Evolutionary conservation across 1,139 yeast genomes (phyloP).

Genomic region (Tardiomyces blankii): DNA sequence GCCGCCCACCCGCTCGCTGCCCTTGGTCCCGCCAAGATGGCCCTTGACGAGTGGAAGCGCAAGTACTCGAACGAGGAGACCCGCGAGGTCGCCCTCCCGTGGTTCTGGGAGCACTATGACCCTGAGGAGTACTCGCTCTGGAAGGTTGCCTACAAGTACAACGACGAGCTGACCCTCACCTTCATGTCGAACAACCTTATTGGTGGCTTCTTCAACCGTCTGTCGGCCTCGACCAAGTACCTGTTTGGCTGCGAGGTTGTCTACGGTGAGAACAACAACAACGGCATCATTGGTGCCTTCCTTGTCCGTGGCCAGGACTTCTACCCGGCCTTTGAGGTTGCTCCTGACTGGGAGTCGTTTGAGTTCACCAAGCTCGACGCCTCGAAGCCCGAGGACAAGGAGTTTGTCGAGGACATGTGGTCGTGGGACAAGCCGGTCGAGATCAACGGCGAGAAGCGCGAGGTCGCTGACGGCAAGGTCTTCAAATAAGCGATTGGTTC

Average conservation of each 20-base stretch:
- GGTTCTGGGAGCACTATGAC: slow-evolving; percentile 96
- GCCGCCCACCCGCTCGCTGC: slow-evolving; percentile 87
- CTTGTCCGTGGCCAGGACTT: slow-evolving; percentile 90
- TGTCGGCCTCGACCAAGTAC: slow-evolving; percentile 84
- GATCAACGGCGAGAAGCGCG: slow-evolving; percentile 53
- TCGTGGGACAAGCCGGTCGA: slow-evolving; percentile 76
- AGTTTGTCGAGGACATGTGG: slow-evolving; percentile 62
- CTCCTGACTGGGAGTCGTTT: slow-evolving; percentile 98
- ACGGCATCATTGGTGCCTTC: slow-evolving; percentile 94
- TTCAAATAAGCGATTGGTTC: slow-evolving; percentile 41
- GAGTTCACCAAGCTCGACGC: slow-evolving; percentile 57
- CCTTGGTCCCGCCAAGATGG: slow-evolving; percentile 58
- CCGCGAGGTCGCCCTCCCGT: slow-evolving; percentile 87
- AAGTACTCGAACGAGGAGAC: slow-evolving; percentile 95
- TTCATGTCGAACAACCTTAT: slow-evolving; percentile 98
- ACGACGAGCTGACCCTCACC: slow-evolving; percentile 92
- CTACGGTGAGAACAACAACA: slow-evolving; percentile 97
- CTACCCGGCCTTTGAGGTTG: slow-evolving; percentile 91
- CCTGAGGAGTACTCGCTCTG: slow-evolving; percentile 90
- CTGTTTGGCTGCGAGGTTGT: slow-evolving; percentile 90
- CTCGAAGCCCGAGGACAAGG: slow-evolving; percentile 55
- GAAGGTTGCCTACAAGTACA: slow-evolving; percentile 95
- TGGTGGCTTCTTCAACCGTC: slow-evolving; percentile 98
- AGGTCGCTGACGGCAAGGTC: slow-evolving; percentile 76
- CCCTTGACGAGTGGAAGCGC: slow-evolving; percentile 94